Evolutionary conservation across 306 rosid genomes (phyloP), one percentile per base, ranked within the genome.

Genomic region (Cicer bijugum): DNA sequence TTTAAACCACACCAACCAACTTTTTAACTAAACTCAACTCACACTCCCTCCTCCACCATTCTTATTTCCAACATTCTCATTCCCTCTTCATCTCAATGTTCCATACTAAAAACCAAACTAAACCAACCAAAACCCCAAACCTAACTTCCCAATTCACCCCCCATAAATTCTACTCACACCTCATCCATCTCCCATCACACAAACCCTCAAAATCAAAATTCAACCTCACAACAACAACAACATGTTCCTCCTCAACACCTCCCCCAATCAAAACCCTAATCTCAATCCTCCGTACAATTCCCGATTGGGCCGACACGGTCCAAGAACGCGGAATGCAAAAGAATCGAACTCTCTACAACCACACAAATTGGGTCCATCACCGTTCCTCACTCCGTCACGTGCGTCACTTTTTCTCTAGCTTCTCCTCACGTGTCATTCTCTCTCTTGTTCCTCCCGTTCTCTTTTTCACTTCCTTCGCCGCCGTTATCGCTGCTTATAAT

Each of bases 331-430:
- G 98, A 43, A 80, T 92, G 87, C 81, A 78, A 37, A 74, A 78
- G 69, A 76, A 80, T 1, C 85, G 97, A 7, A 50, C 82, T 14
- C 89, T 90, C 17, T 92, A 88, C 81, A 17, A 69, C 74, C 97
- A 92, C 75, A 66, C 75, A 7, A 69, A 84, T 19, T 92, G 98
- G 98, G 83, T 85, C 50, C 45, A 82, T 0, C 98, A 92, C 76
- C 81, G 98, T 55, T 84, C 88, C 90, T 90, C 98, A 8, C 89
- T 84, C 78, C 98, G 98, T 83, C 98, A 92, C 66, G 23, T 86
- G 70, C 91, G 91, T 38, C 98, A 92, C 84, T 11, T 92, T 0
- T 67, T 86, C n/a, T 85, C 98, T 0, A 88, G 92, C 76, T 81
- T 86, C 8, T 87, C 98, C 1, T 92, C 98, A 2, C 88, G 98